These are phyloP conservation scores for Scedosporium boydii DNA, from an alignment of 2,329 filamentous ascomycete genomes.

Conservation along the genomic window DNA sequence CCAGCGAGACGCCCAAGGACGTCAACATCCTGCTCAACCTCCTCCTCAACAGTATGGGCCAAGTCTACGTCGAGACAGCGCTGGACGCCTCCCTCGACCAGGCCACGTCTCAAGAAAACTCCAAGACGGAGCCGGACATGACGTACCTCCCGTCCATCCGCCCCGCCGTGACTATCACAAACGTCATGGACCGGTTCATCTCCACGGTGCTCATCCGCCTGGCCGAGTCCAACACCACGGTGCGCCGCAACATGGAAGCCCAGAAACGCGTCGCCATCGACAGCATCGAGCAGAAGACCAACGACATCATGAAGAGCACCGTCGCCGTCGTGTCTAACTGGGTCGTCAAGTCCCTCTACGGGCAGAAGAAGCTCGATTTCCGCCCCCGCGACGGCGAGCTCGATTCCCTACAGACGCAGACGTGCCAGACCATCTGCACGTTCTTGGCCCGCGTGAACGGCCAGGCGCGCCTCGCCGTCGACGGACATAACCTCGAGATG, in stretches of 20 bases:
- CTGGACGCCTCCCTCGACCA: constrained; percentile 63
- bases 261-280: constrained; percentile 64
- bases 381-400: constrained; percentile 67
- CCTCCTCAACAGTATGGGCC: constrained; percentile 78
- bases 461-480: constrained; percentile 58
- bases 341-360: constrained; percentile 60
- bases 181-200: constrained; percentile 88
- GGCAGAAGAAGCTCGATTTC: constrained; percentile 84
- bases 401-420: constrained; percentile 75
- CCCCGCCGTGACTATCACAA: constrained; percentile 77
- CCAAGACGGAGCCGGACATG: constrained; percentile 80
- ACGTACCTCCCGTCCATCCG: constrained; percentile 71
- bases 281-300: constrained; percentile 76
- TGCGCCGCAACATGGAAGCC: constrained; percentile 82
- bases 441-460: constrained; percentile 65
- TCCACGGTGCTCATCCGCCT: constrained; percentile 83
- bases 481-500: constrained; percentile 72
- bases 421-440: constrained; percentile 69
- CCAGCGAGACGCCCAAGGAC: constrained; percentile 86
- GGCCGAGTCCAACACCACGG: constrained; percentile 80
- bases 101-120: constrained; percentile 65
- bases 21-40: constrained; percentile 77
- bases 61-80: constrained; percentile 63
- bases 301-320: constrained; percentile 46
- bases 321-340: constrained; percentile 65